These are phyloP conservation scores for Pulveroboletus frians DNA, from an alignment of 768 basidiomycete genomes.

Conservation along the genomic window DNA sequence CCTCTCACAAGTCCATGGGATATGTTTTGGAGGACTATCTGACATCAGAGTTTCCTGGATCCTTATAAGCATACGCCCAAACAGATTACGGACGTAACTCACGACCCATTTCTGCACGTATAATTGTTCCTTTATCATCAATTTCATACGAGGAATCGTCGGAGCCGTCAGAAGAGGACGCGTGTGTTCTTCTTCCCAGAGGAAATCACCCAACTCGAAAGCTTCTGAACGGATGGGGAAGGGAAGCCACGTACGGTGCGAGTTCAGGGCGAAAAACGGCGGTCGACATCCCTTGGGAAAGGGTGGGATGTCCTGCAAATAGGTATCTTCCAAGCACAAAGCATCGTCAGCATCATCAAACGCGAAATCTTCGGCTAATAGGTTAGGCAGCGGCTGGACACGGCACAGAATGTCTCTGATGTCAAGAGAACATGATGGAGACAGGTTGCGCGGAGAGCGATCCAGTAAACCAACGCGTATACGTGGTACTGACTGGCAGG, in stretches of 20 bases:
- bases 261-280: slow-evolving; percentile 25
- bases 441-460: slow-evolving; percentile 7
- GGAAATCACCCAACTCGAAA: slow-evolving; percentile 18
- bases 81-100: slow-evolving; percentile 10
- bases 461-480: slow-evolving; percentile 20
- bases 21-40: slow-evolving; percentile 24
- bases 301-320: slow-evolving; percentile 24
- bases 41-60: slow-evolving; percentile 18
- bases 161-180: slow-evolving; percentile 25
- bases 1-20: slow-evolving; percentile 27
- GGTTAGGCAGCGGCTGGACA: slow-evolving; percentile 9
- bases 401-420: slow-evolving; percentile 20
- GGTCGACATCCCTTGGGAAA: slow-evolving; percentile 28
- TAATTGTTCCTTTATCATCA: slow-evolving; percentile 32
- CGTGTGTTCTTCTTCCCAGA: slow-evolving; percentile 14
- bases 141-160: slow-evolving; percentile 33
- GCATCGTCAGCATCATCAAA: slow-evolving; percentile 12
- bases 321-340: slow-evolving; percentile 8
- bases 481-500: slow-evolving; percentile 15
- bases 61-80: slow-evolving; percentile 5
- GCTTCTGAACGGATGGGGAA: slow-evolving; percentile 19
- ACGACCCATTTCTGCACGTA: slow-evolving; percentile 34
- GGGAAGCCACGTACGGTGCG: slow-evolving; percentile 20
- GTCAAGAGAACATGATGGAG: slow-evolving; percentile 25
- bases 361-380: slow-evolving; percentile 22